Evolutionary conservation across 768 basidiomycete species (phyloP), one percentile per base, ranked within the genome.

Genomic region (Suillus weaverae): DNA sequence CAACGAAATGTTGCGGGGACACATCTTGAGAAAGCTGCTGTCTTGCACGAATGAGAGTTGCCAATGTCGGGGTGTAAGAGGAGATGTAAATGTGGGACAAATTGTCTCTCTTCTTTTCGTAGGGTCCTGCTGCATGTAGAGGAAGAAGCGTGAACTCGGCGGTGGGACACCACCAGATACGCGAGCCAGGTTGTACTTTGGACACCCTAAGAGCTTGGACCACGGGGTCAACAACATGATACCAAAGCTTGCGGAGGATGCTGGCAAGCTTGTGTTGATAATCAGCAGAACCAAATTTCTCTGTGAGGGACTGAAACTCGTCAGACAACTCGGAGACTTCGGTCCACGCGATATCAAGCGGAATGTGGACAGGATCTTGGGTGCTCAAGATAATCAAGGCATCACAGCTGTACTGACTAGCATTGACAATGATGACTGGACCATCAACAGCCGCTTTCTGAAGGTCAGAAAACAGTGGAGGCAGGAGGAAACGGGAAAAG

Each of bases 161-260:
- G 7, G 77, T 75, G 1, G 72, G 72, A 44, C 74, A 79, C 77
- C 77, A 78, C 69, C 72, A 75, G 55, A 77, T 70, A 13, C 73
- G 65, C 59, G 70, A 61, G 9, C 70, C 66, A n/a, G 61, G 65
- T 7, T 62, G 65, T 16, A 71, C 10, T 8, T 6, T 10, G 1
- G 67, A 60, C 4, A 16, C 13, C 8, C 4, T 1, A 4, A 73
- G 66, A 5, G 69, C 57, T n/a, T 69, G 64, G 3, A 62, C 66
- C n/a, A 76, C 53, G 3, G 70, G 75, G 33, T 39, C 0, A 20
- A 73, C 75, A 43, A 77, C 36, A 5, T n/a, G 16, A 18, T 69
- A 64, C 76, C 75, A 77, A n/a, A 78, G 65, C 3, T 53, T 33
- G 41, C 74, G 68, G 7, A 77, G 56, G 3, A 64, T 43, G 1